Evolutionary conservation across 2,329 filamentous ascomycete genomes (phyloP).

Genomic region (Teratosphaeria epicoccoides): DNA sequence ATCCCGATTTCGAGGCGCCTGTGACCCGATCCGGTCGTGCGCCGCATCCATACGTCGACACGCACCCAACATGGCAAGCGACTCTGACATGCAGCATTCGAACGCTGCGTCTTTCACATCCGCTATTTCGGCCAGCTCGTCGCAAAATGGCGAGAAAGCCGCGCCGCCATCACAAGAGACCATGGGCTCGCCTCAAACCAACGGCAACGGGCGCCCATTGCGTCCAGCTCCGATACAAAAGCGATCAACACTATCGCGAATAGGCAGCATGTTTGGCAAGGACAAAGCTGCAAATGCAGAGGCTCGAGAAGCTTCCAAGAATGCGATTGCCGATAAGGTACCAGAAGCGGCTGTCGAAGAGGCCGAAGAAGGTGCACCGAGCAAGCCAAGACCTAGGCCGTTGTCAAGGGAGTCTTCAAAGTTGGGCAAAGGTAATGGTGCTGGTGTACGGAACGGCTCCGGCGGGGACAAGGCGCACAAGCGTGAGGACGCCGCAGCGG

Average conservation of each 20-base stretch:
- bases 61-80: not conserved
- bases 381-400: constrained; percentile 14
- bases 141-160: constrained; percentile 7
- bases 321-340: constrained; percentile 16
- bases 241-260: constrained; percentile 29
- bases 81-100: constrained; percentile 17
- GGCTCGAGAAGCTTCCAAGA: constrained; percentile 12
- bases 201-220: constrained; percentile 14
- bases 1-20: not conserved
- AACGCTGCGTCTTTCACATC: constrained; percentile 34
- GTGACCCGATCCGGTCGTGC: not conserved
- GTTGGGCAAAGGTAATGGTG: constrained; percentile 8
- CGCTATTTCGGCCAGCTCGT: constrained; percentile 31
- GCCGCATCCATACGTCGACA: not conserved
- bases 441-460: constrained; percentile 18
- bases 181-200: constrained; percentile 2
- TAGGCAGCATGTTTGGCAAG: constrained; percentile 34
- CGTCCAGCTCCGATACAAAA: constrained; percentile 22
- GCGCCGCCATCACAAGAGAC: not conserved
- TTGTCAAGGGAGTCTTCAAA: constrained; percentile 23
- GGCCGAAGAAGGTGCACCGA: constrained; percentile 6
- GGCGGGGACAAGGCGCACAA: constrained; percentile 22
- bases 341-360: constrained; percentile 20
- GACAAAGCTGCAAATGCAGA: constrained; percentile 19
- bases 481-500: constrained; percentile 14